phyloP scores from a whole-genome alignment of 208 protist genomes.

The Crithidia expoeki region DNA sequence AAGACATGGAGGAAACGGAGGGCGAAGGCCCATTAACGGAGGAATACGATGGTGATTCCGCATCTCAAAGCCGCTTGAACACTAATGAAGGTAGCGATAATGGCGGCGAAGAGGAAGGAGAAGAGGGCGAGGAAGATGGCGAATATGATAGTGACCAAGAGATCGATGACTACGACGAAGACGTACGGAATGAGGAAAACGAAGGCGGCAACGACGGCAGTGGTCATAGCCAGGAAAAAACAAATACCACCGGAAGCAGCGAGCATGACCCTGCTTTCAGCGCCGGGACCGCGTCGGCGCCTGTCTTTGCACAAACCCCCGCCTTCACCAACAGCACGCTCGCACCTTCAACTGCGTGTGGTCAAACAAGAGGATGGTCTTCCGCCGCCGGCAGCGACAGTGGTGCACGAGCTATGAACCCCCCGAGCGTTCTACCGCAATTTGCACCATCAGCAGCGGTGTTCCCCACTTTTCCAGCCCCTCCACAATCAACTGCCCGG shows the following conservation, averaged over 20 bases:
- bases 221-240: not conserved
- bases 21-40: not conserved
- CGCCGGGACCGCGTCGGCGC: not conserved
- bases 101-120: constrained; percentile 8
- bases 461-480: not conserved
- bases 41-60: not conserved
- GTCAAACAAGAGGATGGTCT: not conserved
- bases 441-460: not conserved
- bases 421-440: not conserved
- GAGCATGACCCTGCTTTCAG: not conserved
- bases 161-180: constrained; percentile 7
- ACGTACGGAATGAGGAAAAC: not conserved
- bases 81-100: not conserved
- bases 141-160: constrained; percentile 1
- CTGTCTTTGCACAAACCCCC: not conserved
- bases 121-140: constrained; percentile 20
- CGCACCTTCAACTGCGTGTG: constrained; percentile 9
- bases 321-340: not conserved
- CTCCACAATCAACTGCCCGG: not conserved
- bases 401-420: not conserved
- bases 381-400: not conserved
- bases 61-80: not conserved
- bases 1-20: constrained; percentile 18
- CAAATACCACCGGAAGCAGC: not conserved
- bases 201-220: not conserved